Evolutionary conservation across 192 early-diverging fungal species (phyloP).

Genomic region (Linderina pennispora): DNA sequence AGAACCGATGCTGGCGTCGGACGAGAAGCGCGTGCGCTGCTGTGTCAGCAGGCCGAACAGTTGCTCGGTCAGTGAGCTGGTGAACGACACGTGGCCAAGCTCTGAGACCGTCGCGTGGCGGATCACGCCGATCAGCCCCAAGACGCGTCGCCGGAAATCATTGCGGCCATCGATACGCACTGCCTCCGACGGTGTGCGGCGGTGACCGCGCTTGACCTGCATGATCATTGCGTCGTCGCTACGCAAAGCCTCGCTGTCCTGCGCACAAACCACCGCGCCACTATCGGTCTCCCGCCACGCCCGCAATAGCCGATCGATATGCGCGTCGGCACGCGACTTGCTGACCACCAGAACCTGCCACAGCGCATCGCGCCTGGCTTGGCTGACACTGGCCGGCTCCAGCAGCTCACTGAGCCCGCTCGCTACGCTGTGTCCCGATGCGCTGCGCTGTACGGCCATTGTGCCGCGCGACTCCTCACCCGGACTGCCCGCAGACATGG

Average conservation of each 20-base stretch:
- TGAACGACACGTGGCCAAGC: constrained; percentile 34
- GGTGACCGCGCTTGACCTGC: constrained; percentile 46
- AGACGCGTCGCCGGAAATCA: constrained; percentile 39
- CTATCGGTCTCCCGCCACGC: constrained; percentile 38
- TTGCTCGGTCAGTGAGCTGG: constrained; percentile 37
- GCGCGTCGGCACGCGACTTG: constrained; percentile 42
- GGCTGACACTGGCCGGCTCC: constrained; percentile 42
- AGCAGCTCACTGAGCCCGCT: constrained; percentile 47
- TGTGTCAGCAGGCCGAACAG: constrained; percentile 45
- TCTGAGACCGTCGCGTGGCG: constrained; percentile 38
- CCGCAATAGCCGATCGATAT: constrained; percentile 43
- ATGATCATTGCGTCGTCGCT: constrained; percentile 46
- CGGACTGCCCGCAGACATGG: too few species aligned
- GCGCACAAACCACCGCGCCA: constrained; percentile 28
- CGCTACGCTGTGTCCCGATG: constrained; percentile 40
- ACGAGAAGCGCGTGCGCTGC: constrained; percentile 37
- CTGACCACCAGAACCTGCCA: constrained; percentile 46
- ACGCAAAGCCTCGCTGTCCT: constrained; percentile 28
- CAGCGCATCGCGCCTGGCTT: constrained; percentile 42
- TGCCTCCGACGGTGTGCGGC: constrained; percentile 38
- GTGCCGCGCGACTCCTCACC: too few species aligned
- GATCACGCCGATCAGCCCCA: constrained; percentile 36
- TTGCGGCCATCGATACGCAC: constrained; percentile 34
- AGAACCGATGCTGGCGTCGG: constrained; percentile 32
- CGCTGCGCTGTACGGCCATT: constrained; percentile 41